Conservation (phyloP, 345 rosid genomes). For the Arabidopsis arenosa region DNA sequence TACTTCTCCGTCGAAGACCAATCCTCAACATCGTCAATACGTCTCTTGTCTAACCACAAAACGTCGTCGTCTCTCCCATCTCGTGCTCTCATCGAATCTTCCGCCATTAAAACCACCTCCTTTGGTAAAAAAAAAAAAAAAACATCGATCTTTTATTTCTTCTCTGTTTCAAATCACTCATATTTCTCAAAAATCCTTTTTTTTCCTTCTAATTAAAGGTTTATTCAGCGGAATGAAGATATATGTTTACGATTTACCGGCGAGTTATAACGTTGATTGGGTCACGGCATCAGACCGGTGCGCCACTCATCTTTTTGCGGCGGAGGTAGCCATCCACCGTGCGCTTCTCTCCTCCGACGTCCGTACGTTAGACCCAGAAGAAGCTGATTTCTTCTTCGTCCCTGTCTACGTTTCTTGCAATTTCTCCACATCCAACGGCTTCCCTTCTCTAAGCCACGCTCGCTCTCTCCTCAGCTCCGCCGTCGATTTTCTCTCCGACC, state of each 20-base stretch:
- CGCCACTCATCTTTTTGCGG: slow-evolving; percentile 78
- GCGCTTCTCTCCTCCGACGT: slow-evolving; percentile 57
- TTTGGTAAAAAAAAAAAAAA: slow-evolving; percentile 41
- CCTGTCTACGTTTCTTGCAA: slow-evolving; percentile 97
- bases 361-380: slow-evolving; percentile 74
- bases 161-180: background rate
- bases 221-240: slow-evolving; percentile 70
- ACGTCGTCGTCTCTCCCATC: slow-evolving; percentile 59
- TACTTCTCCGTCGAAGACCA: slow-evolving; percentile 59
- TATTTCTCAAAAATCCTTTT: background rate
- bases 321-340: slow-evolving; percentile 91
- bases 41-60: slow-evolving; percentile 47
- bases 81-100: slow-evolving; percentile 77
- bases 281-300: slow-evolving; percentile 70
- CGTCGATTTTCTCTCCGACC: slow-evolving; percentile 57
- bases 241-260: slow-evolving; percentile 77
- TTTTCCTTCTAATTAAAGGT: slow-evolving; percentile 31
- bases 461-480: slow-evolving; percentile 74
- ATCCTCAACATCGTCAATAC: slow-evolving; percentile 55
- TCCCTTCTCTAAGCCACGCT: slow-evolving; percentile 94
- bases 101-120: slow-evolving; percentile 29
- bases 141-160: background rate
- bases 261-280: slow-evolving; percentile 80
- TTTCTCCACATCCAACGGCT: slow-evolving; percentile 83
- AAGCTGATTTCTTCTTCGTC: slow-evolving; percentile 94